These are phyloP conservation scores for Cadophora luteo-olivacea DNA, from an alignment of 2,329 filamentous ascomycete genomes.

Conservation along the genomic window DNA sequence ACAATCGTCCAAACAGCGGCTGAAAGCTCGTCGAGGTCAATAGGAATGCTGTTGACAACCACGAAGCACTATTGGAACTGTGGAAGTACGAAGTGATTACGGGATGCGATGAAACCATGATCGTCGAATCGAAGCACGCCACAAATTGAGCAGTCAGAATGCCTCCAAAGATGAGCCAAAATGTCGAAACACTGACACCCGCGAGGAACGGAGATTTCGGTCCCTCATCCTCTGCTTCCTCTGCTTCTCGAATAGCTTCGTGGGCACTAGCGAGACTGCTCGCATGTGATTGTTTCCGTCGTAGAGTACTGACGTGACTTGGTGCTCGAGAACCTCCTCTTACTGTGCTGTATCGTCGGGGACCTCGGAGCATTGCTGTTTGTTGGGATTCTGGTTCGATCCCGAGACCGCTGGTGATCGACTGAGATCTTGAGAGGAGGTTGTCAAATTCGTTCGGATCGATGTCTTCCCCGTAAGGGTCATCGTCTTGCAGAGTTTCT, in stretches of 20 bases:
- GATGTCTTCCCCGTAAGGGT: conserved; percentile 49
- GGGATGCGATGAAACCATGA: conserved; percentile 83
- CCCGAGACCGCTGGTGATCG: conserved; percentile 40
- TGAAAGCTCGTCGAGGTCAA: conserved; percentile 79
- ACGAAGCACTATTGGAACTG: conserved; percentile 79
- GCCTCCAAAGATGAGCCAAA: conserved; percentile 68
- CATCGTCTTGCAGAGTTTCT: conserved; percentile 28
- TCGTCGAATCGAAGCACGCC: conserved; percentile 74
- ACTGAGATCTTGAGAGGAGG: conserved; percentile 39
- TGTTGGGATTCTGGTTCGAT: conserved; percentile 42
- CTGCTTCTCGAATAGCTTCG: conserved; percentile 29
- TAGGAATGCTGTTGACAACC: conserved; percentile 81
- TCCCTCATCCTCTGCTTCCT: conserved; percentile 29
- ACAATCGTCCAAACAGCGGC: conserved; percentile 75
- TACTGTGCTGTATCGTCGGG: conserved; percentile 35
- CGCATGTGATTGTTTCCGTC: conserved; percentile 34
- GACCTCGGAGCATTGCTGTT: conserved; percentile 42
- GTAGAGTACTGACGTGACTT: conserved; percentile 30
- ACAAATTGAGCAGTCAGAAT: conserved; percentile 65
- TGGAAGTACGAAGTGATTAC: conserved; percentile 83
- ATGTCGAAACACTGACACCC: conserved; percentile 54
- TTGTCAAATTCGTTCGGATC: conserved; percentile 43
- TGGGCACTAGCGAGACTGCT: conserved; percentile 32
- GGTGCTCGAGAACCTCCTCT: conserved; percentile 27
- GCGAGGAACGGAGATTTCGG: conserved; percentile 47